Evolutionary conservation across 441 rosid genomes (phyloP), one percentile per base, ranked within the genome.

Genomic region (Geranium incanum): DNA sequence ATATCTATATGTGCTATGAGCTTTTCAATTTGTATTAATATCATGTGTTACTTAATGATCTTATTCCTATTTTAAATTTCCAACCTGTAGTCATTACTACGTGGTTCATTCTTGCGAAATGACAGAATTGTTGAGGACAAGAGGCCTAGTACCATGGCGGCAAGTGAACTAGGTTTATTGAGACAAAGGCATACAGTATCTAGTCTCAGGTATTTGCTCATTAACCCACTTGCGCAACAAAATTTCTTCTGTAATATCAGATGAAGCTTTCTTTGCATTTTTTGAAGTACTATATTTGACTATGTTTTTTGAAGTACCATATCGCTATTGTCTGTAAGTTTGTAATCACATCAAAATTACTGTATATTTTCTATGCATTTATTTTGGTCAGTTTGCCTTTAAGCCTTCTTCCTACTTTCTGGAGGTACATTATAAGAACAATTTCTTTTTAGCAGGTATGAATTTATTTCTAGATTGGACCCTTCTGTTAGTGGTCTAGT

Each of bases 51-150:
- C 12, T 1, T 57, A 19, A 13, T 57, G 33, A 8, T 36, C 15
- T 5, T 38, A 41, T 15, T 33, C n/a, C 18, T 68, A 7, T 67
- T 28, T 11, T 67, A 16, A 16, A 7, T 57, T 23, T 6, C 6
- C 28, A 5, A 16, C 45, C 67, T 78, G 76, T 84, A 94, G 99
- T 90, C 99, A 74, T 78, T 92, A 71, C 88, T 94, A 16, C 81
- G 97, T 81, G 99, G 97, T 52, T 84, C 97, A 77, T 94, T 94
- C 85, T 82, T 94, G 87, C 90, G 93, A 71, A 89, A 86, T 89
- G 86, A 81, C 72, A 82, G 84, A 82, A 72, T 75, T 70, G 76
- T 76, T 71, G 86, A 81, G 77, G 83, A 76, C 76, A 85, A 81
- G 74, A 86, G 89, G 78, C 84, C 87, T 48, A 72, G 84, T 69